Base-by-base conservation (phyloP, 345 rosid genomes). In the Hypericum androsaemum region DNA sequence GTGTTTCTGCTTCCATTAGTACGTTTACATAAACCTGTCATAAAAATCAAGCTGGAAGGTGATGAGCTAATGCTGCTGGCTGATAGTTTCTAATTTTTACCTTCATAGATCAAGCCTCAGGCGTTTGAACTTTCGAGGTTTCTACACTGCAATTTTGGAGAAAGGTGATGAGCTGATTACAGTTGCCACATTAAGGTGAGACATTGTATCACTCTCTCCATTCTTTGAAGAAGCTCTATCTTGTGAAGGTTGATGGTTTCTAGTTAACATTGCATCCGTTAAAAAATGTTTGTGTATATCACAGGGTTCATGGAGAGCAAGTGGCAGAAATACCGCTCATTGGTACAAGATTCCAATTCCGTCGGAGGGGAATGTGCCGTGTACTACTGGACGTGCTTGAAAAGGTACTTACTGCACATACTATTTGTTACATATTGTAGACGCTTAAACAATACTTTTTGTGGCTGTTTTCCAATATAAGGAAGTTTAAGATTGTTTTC, bases 281-380 rank as follows among this genome's bases (percentile, higher is more conserved):
- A 22, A 22, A 1, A 22, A 22, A 14, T 46, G 47, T 2, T 7
- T 10, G 7, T 12, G 15, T 44, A 16, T 55, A 44, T 59, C 67
- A 43, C 50, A 83, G 97, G 83, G 53, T 85, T 50, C 52, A 62
- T 15, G 85, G 89, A 40, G 73, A 73, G 60, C 74, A 78, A 65
- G 79, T 74, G 36, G 88, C 80, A 0, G 95, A 86, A 78, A 57
- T 83, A 38, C 88, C 92, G n/a, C 64, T 83, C 10, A 64, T 80
- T 57, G 82, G 79, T n/a, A 82, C 95, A 13, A 59, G 77, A 66
- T 52, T 60, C 44, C 67, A 48, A 6, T 54, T 71, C 42, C 86
- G 80, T 12, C 69, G 69, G 44, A 68, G 57, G 37, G 95, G 90
- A 49, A 80, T 82, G 86, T 82, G 90, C 49, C 66, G 74, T 45